phyloP scores from a whole-genome alignment of 2,329 filamentous ascomycete genomes.

The Colletotrichum incanum region DNA sequence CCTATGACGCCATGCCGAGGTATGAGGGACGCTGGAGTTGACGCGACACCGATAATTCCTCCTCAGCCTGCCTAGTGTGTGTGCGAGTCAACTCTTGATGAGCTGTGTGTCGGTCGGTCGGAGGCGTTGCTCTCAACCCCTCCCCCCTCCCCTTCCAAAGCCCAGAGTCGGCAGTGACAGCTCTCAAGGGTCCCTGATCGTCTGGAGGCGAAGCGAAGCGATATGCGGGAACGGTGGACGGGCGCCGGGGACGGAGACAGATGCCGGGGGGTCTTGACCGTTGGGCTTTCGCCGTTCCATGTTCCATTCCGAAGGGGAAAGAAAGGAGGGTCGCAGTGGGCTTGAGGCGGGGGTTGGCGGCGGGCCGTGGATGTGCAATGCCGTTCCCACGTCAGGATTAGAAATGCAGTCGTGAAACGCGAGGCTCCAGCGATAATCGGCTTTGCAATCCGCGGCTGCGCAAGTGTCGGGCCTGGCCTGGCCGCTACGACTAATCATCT shows the following conservation, averaged over 20 bases:
- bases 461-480: not conserved
- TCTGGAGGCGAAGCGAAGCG: conserved; percentile 10
- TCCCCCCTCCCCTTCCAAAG: not conserved
- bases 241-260: not conserved
- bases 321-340: conserved; percentile 1
- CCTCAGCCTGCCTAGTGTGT: not conserved
- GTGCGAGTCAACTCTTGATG: not conserved
- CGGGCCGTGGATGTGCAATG: conserved; percentile 13
- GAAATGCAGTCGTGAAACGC: conserved; percentile 1
- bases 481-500: not conserved
- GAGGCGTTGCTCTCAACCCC: not conserved
- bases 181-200: conserved; percentile 10
- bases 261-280: conserved; percentile 7
- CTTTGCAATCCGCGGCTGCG: not conserved
- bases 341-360: not conserved
- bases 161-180: not conserved
- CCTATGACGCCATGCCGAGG: conserved; percentile 41
- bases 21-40: conserved; percentile 3
- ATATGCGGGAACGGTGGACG: conserved; percentile 10
- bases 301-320: conserved; percentile 1
- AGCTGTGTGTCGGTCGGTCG: not conserved
- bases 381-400: conserved; percentile 8
- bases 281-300: conserved; percentile 8
- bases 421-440: not conserved
- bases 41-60: not conserved